Percentiles rank a stretch among this genome's conserved stretches.
phyloP scores from a whole-genome alignment of 495 filamentous ascomycete genomes.

The Lepidopterella palustris region DNA sequence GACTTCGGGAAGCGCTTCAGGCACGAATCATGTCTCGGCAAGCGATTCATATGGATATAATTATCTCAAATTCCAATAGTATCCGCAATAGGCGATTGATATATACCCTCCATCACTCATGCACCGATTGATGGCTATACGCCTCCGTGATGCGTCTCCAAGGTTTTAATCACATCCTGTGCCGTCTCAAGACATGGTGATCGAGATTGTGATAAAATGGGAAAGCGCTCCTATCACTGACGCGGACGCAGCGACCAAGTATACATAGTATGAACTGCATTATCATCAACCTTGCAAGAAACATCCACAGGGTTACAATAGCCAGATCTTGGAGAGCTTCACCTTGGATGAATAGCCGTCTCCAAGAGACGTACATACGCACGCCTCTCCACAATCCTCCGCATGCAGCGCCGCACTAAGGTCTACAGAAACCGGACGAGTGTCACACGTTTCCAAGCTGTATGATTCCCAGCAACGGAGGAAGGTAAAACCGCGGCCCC shows the following conservation, averaged over 20 bases:
- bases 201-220: not conserved
- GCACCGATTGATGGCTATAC: not conserved
- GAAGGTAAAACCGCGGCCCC: constrained; percentile 16
- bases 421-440: constrained; percentile 1
- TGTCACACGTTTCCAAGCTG: constrained; percentile 22
- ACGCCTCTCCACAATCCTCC: not conserved
- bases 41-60: too few relatives aligned
- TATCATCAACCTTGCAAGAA: not conserved
- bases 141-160: not conserved
- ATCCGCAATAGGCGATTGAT: not conserved
- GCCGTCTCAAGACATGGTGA: not conserved
- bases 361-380: not conserved
- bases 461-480: constrained; percentile 18
- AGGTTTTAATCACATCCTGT: not conserved
- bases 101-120: not conserved
- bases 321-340: not conserved
- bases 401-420: constrained; percentile 18
- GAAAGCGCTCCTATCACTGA: too few relatives aligned
- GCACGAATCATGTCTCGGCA: not conserved
- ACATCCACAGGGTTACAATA: not conserved
- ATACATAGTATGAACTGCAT: not conserved
- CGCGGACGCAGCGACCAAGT: not conserved
- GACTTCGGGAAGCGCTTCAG: too few relatives aligned
- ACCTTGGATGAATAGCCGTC: not conserved
- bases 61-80: not conserved